Evolutionary conservation across 176 grass and related monocot species (phyloP), one percentile per base, ranked within the genome.

Genomic region (Oryza longistaminata): DNA sequence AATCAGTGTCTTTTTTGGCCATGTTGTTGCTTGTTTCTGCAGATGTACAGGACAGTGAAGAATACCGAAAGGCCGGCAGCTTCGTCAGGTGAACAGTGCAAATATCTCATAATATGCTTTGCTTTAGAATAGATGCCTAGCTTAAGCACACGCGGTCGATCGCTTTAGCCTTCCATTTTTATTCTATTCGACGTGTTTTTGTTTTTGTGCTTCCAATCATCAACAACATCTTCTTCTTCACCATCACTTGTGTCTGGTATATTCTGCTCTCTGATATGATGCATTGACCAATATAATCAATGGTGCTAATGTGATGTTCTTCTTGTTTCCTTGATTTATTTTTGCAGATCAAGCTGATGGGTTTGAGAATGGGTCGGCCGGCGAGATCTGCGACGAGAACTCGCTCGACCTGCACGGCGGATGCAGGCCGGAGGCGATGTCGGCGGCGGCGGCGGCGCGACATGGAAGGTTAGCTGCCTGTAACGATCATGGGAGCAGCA

Each of bases 11-110:
- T 43, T 87, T 90, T 81, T 61, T 61, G 58, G 15, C 27, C 46
- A 37, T 73, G 74, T 73, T 73, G 74, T 73, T 77, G 55, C 15
- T 61, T 29, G 29, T 16, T 66, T 46, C 75, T 73, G 82, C 88
- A 93, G 92, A 93, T 93, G 92, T 93, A 90, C 83, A 88, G 92
- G 79, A 93, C 92, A 6, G 85, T 93, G 88, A 93, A 93, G 92
- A 93, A 88, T 74, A 93, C 92, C 87, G 92, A 93, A 71, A 90
- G 83, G 71, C 88, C 92, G 80, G 79, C 87, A 90, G 82, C 68
- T 77, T 90, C 92, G 71, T 93, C 92, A 90, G 92, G 92, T 93
- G 86, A 86, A 79, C 66, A 75, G 78, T 66, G 55, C 71, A 85
- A 80, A 73, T 37, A 60, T 73, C 43, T 74, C 35, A 43, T 43